Conservation (phyloP, 164 flowering plant species). For the Dillenia turbinata region DNA sequence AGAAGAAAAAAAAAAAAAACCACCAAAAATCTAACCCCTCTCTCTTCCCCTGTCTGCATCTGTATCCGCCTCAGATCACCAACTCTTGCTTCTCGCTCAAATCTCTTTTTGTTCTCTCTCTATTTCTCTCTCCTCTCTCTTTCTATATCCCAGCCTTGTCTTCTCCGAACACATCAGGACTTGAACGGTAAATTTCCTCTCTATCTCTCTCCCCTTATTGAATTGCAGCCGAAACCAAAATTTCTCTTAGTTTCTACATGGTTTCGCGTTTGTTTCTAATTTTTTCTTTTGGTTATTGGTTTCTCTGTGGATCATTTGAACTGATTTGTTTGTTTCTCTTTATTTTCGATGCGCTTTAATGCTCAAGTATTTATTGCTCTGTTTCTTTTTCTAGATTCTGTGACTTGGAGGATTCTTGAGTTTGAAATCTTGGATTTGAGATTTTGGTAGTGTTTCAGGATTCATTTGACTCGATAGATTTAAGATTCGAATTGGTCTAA, state of each 20-base stretch:
- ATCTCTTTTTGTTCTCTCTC: conserved; percentile 2
- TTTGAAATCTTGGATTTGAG: neutral
- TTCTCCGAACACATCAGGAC: neutral
- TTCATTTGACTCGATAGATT: too few species aligned
- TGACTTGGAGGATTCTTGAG: neutral
- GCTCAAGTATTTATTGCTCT: neutral
- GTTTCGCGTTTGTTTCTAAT: neutral
- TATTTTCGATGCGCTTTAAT: too few species aligned
- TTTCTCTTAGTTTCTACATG: too few species aligned
- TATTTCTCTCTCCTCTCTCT: conserved; percentile 4
- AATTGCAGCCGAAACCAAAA: too few species aligned
- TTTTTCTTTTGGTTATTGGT: neutral
- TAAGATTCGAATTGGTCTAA: too few species aligned
- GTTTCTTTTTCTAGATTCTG: conserved; percentile 1
- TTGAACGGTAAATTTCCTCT: neutral
- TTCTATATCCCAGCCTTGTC: conserved; percentile 5
- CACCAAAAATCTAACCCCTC: too few species aligned
- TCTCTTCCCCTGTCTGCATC: too few species aligned
- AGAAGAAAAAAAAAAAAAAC: too few species aligned
- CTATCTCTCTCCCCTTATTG: neutral
- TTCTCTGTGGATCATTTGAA: neutral
- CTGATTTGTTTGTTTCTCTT: neutral
- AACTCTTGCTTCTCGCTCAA: neutral
- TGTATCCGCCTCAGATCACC: too few species aligned
- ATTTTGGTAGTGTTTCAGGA: too few species aligned